These are phyloP conservation scores for Trapa incisa DNA, from an alignment of 345 rosid genomes.

Conservation along the genomic window DNA sequence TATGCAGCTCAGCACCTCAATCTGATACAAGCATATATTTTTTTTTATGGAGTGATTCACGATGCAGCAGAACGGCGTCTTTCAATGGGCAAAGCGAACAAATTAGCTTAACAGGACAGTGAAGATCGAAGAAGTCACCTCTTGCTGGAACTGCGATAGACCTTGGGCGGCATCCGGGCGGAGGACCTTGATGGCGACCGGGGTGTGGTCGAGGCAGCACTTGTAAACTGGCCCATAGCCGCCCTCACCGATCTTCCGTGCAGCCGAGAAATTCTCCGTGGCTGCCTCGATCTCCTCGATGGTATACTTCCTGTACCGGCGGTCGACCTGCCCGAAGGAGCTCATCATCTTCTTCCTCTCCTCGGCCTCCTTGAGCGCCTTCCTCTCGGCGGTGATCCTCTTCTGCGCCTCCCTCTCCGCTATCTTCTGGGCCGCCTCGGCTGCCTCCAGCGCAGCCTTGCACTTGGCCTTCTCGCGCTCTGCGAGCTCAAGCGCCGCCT, in stretches of 20 bases:
- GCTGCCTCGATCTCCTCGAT: conserved; percentile 78
- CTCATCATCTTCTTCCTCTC: conserved; percentile 18
- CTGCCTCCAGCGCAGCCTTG: conserved; percentile 48
- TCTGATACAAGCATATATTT: too few relatives aligned
- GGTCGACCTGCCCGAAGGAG: conserved; percentile 15
- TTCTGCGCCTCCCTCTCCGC: conserved; percentile 52
- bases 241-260: conserved; percentile 86
- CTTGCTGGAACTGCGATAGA: conserved; percentile 68
- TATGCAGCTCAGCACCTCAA: conserved; percentile 68
- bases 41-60: too few relatives aligned
- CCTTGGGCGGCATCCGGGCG: conserved; percentile 87
- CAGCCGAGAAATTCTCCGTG: conserved; percentile 33
- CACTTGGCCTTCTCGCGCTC: conserved; percentile 54
- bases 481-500: conserved; percentile 43
- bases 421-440: conserved; percentile 38
- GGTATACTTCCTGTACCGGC: conserved; percentile 45
- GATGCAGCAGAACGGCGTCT: too few relatives aligned
- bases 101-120: too few relatives aligned
- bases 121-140: conserved; percentile 11
- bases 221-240: conserved; percentile 88
- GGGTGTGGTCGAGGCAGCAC: conserved; percentile 52
- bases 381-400: conserved; percentile 35
- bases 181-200: conserved; percentile 77
- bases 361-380: conserved; percentile 19
- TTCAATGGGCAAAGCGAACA: too few relatives aligned